These are phyloP conservation scores for Paramecium biaurelia DNA, from an alignment of 73 alveolate genomes.

Conservation along the genomic window DNA sequence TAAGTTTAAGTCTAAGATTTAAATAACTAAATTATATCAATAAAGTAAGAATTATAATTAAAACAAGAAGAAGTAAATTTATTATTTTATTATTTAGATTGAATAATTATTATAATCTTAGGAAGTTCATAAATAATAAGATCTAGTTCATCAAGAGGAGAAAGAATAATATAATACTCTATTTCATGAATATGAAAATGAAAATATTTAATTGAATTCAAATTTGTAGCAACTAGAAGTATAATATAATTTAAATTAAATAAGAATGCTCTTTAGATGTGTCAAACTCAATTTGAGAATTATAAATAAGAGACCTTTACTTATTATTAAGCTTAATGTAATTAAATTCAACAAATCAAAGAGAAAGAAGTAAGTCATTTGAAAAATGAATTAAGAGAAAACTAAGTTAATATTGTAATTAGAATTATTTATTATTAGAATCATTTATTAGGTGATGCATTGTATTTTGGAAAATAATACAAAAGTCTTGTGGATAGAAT, in stretches of 20 bases:
- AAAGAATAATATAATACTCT: background rate
- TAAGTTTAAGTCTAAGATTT: background rate
- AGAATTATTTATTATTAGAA: background rate
- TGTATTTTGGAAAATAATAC: background rate
- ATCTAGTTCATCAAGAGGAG: background rate
- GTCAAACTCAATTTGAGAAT: background rate
- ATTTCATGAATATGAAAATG: background rate
- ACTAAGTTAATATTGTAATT: background rate
- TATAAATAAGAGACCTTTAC: background rate
- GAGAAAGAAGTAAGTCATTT: background rate
- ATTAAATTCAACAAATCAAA: background rate
- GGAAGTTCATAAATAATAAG: background rate
- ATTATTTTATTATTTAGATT: background rate
- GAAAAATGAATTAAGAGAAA: background rate
- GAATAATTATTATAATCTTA: background rate
- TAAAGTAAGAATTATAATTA: background rate
- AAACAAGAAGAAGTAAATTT: background rate
- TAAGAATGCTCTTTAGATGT: background rate
- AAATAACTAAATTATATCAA: background rate
- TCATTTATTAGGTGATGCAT: background rate
- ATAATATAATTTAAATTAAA: background rate
- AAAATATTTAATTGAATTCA: background rate
- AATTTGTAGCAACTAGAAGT: background rate
- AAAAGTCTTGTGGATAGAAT: background rate
- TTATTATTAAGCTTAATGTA: background rate